Conservation (phyloP, 2,329 filamentous ascomycete genomes). For the Aspergillus sp. region DNA sequence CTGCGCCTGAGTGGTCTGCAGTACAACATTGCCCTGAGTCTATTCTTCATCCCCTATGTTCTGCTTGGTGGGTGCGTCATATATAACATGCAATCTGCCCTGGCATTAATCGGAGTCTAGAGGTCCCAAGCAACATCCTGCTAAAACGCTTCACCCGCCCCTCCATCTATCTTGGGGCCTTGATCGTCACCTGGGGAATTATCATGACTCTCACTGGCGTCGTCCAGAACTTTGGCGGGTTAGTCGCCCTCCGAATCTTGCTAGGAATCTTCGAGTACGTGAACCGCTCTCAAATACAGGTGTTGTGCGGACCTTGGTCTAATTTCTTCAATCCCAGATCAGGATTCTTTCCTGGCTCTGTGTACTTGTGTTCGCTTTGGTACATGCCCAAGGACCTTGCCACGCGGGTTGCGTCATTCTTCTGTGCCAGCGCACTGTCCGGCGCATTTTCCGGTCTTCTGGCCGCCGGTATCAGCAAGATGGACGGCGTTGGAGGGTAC, state of each 20-base stretch:
- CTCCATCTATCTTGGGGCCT: conserved; percentile 28
- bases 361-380: not conserved
- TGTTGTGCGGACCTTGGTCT: too few relatives aligned
- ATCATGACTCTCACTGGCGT: conserved; percentile 53
- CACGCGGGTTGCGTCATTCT: not conserved
- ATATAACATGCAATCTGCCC: too few relatives aligned
- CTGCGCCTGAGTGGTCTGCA: conserved; percentile 23
- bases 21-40: conserved; percentile 22
- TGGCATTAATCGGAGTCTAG: too few relatives aligned
- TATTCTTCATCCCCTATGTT: conserved; percentile 12
- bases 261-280: not conserved
- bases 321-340: too few relatives aligned
- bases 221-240: conserved; percentile 38
- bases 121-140: conserved; percentile 20
- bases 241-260: conserved; percentile 6
- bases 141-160: conserved; percentile 25
- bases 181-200: conserved; percentile 43
- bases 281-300: too few relatives aligned
- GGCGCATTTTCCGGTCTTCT: too few relatives aligned
- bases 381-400: not conserved
- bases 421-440: not conserved
- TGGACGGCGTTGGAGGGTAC: too few relatives aligned
- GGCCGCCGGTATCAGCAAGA: too few relatives aligned
- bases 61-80: not conserved
- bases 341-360: not conserved